Percentiles rank a stretch among this genome's conserved stretches.
Conservation (phyloP, 176 grass and related monocot species). For the Triticum monococcum region DNA sequence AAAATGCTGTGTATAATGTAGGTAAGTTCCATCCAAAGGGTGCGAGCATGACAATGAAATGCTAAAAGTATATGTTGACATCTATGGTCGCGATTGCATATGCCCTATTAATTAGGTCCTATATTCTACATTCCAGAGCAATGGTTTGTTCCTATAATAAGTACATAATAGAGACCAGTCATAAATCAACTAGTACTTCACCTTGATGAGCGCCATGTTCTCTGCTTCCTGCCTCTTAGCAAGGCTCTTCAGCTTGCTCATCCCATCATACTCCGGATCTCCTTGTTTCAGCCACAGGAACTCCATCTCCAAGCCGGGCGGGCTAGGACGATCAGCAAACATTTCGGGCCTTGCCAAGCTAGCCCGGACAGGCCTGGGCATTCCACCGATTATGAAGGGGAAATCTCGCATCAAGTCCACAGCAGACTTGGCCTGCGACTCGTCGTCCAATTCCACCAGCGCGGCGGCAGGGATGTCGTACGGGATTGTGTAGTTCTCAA, state of each 20-base stretch:
- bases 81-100: background rate
- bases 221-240: constrained; percentile 49
- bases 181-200: constrained; percentile 9
- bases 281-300: constrained; percentile 38
- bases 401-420: constrained; percentile 48
- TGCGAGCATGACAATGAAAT: background rate
- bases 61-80: background rate
- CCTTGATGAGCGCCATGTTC: constrained; percentile 59
- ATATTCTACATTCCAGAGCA: background rate
- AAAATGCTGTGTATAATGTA: background rate
- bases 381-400: constrained; percentile 64
- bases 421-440: constrained; percentile 30
- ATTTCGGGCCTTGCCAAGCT: constrained; percentile 28
- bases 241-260: constrained; percentile 37
- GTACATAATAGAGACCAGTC: background rate
- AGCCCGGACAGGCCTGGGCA: constrained; percentile 60
- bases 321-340: constrained; percentile 44
- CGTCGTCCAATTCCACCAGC: constrained; percentile 44
- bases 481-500: constrained; percentile 58
- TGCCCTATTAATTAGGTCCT: background rate
- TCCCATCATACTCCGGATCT: constrained; percentile 34
- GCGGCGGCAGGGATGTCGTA: constrained; percentile 42
- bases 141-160: background rate
- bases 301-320: constrained; percentile 41
- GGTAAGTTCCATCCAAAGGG: background rate